Percentiles rank a stretch among this genome's conserved stretches.
Conservation (phyloP, 768 basidiomycete species). For the Trametes cinnabarina region DNA sequence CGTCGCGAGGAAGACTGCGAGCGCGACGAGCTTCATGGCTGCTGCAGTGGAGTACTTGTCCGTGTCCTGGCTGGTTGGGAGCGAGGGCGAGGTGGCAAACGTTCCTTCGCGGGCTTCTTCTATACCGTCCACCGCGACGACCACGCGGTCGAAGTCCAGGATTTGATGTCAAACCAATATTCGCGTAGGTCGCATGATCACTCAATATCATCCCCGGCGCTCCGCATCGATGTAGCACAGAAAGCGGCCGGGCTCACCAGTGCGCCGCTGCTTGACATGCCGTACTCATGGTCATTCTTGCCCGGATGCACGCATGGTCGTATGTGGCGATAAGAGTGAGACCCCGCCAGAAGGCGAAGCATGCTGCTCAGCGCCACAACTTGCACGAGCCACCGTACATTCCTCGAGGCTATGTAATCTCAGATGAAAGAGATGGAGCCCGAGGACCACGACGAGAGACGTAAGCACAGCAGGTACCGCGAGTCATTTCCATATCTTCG, state of each 20-base stretch:
- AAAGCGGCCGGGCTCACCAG: background rate
- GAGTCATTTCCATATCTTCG: background rate
- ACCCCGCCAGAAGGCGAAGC: background rate
- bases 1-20: slow-evolving; percentile 22
- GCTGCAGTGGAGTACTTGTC: background rate
- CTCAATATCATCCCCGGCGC: background rate
- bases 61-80: background rate
- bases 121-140: background rate
- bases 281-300: slow-evolving; percentile 1
- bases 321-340: slow-evolving; percentile 6
- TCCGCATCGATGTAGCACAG: slow-evolving; percentile 2
- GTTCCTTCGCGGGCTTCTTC: background rate
- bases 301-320: background rate
- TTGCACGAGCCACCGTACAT: background rate
- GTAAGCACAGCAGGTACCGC: background rate
- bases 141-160: slow-evolving; percentile 1
- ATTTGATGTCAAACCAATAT: slow-evolving; percentile 5
- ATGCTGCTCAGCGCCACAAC: slow-evolving; percentile 4
- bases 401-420: background rate
- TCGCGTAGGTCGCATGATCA: slow-evolving; percentile 12
- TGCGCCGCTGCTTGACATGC: slow-evolving; percentile 1
- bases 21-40: slow-evolving; percentile 20
- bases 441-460: background rate
- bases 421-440: background rate
- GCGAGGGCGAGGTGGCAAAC: background rate